Evolutionary conservation across 78 protist genomes (phyloP).

Genomic region (Neovahlkampfia damariscottae): DNA sequence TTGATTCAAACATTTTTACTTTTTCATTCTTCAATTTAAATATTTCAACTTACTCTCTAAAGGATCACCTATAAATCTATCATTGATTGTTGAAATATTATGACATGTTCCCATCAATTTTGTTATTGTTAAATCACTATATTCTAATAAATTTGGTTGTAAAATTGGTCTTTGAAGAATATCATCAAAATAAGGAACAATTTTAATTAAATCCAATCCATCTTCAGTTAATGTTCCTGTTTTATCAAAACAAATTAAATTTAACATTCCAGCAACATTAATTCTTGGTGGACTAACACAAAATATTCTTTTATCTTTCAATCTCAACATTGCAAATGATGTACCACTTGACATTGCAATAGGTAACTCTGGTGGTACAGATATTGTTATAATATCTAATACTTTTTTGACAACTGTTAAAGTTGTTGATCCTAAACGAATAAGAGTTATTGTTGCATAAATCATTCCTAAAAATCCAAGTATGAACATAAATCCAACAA

Average conservation of each 20-base stretch:
- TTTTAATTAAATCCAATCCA: slow-evolving; percentile 47
- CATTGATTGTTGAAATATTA: no score
- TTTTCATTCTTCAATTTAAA: no score
- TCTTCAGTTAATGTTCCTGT: slow-evolving; percentile 97
- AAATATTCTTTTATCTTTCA: slow-evolving; percentile 59
- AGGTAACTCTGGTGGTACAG: slow-evolving; percentile 99
- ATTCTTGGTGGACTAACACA: slow-evolving; percentile 99
- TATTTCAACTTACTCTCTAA: no score
- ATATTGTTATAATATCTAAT: slow-evolving; percentile 68
- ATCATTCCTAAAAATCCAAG: slow-evolving; percentile 78
- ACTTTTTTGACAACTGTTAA: slow-evolving; percentile 19
- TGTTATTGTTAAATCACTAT: no score
- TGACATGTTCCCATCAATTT: no score
- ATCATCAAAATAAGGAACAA: no score
- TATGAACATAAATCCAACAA: slow-evolving; percentile 69
- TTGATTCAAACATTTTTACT: no score
- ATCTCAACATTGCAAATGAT: slow-evolving; percentile 45
- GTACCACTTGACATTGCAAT: slow-evolving; percentile 93
- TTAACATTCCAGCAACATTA: slow-evolving; percentile 91
- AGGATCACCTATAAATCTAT: no score
- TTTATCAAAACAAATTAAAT: slow-evolving; percentile 97
- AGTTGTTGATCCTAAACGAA: slow-evolving; percentile 64
- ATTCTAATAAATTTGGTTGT: no score
- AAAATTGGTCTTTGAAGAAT: no score
- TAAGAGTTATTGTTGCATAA: slow-evolving; percentile 50